Conservation (phyloP, 176 grass and related monocot genomes). For the Juncus inflexus region DNA sequence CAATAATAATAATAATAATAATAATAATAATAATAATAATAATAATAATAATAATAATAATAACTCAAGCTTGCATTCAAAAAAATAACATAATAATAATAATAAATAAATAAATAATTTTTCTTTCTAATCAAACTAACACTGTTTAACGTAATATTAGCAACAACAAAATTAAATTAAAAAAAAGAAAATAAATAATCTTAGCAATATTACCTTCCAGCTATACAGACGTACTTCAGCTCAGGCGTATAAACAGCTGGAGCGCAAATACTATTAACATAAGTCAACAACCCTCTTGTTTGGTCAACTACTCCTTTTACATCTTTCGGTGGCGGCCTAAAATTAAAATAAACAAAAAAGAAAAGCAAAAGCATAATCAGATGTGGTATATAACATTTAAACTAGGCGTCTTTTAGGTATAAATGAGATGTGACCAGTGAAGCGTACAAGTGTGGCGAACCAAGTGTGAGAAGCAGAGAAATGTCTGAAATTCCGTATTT, state of each 20-base stretch:
- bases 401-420: background rate
- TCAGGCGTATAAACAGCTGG: conserved; percentile 83
- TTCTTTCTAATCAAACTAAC: background rate
- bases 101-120: background rate
- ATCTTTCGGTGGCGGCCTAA: conserved; percentile 70
- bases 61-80: too few relatives aligned
- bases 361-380: too few relatives aligned
- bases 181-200: background rate
- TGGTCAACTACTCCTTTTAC: conserved; percentile 75
- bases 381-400: too few relatives aligned
- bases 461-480: conserved; percentile 78
- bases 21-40: too few relatives aligned
- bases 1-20: background rate
- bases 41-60: too few relatives aligned
- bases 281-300: conserved; percentile 81
- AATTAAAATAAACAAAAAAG: conserved; percentile 2
- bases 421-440: background rate
- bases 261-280: conserved; percentile 71
- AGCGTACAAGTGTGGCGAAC: conserved; percentile 75
- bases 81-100: too few relatives aligned
- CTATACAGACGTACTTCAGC: conserved; percentile 76
- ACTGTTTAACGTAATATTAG: background rate
- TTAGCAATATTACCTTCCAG: conserved; percentile 71
- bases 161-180: conserved; percentile 1
- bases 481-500: conserved; percentile 64